A percentile compares a stretch with the other conserved stretches of the same genome.
phyloP scores from a whole-genome alignment of 2,329 filamentous ascomycete species.

The Microcyclospora tardicrescens region DNA sequence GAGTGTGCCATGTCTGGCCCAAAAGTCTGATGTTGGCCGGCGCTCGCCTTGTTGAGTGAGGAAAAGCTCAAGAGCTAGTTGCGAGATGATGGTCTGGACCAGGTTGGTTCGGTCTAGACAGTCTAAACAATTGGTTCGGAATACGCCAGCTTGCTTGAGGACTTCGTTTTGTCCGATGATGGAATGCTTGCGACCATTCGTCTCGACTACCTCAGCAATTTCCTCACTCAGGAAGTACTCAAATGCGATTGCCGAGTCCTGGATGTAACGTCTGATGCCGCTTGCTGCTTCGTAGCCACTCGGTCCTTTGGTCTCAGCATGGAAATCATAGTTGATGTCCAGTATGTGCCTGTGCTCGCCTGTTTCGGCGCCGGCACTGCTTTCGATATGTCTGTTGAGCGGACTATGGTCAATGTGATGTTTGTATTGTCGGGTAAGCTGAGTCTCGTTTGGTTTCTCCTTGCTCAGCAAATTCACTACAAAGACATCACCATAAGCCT shows the following conservation, averaged over 20 bases:
- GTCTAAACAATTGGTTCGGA: slow-evolving; percentile 90
- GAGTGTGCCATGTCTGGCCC: slow-evolving; percentile 79
- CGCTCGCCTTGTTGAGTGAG: slow-evolving; percentile 57
- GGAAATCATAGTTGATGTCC: slow-evolving; percentile 88
- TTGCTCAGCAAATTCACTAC: slow-evolving; percentile 90
- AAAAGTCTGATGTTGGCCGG: slow-evolving; percentile 62
- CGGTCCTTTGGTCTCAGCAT: slow-evolving; percentile 79
- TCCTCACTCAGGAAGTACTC: slow-evolving; percentile 84
- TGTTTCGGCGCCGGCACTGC: slow-evolving; percentile 35
- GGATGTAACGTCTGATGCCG: slow-evolving; percentile 66
- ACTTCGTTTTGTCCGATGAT: slow-evolving; percentile 34
- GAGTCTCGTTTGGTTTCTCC: slow-evolving; percentile 71
- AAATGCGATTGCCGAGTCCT: slow-evolving; percentile 70
- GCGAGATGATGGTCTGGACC: slow-evolving; percentile 89
- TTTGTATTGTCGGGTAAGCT: slow-evolving; percentile 68
- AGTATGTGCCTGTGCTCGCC: slow-evolving; percentile 60
- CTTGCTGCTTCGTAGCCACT: slow-evolving; percentile 83
- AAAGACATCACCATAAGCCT: slow-evolving; percentile 80
- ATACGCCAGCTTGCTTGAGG: slow-evolving; percentile 87
- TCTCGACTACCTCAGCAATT: slow-evolving; percentile 37
- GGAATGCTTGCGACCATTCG: slow-evolving; percentile 26
- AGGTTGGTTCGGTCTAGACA: slow-evolving; percentile 93
- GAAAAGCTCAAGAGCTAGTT: slow-evolving; percentile 82
- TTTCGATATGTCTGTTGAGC: slow-evolving; percentile 42
- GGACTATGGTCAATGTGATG: slow-evolving; percentile 63